Conservation (phyloP, 345 rosid genomes). For the Durio zibethinus region DNA sequence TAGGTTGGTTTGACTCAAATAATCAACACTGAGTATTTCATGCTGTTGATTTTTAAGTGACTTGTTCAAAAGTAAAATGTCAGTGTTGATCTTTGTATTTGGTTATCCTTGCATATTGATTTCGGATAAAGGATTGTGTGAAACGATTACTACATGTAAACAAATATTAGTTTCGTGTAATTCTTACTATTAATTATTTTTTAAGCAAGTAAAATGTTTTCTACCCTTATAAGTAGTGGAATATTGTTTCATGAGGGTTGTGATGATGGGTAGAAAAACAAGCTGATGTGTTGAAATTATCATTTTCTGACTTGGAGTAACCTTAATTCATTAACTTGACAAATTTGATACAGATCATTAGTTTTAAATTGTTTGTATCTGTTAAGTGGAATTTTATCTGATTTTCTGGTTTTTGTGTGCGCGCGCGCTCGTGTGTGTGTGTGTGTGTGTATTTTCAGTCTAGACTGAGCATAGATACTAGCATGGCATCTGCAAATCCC, state of each 20-base stretch:
- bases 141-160: not conserved
- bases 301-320: not conserved
- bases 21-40: not conserved
- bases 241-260: not conserved
- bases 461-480: constrained; percentile 9
- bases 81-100: not conserved
- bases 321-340: not conserved
- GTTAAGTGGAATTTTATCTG: not conserved
- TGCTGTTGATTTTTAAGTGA: not conserved
- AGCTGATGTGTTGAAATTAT: not conserved
- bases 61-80: not conserved
- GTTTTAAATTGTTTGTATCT: not conserved
- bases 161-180: not conserved
- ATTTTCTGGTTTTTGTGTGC: not conserved
- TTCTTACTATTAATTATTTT: not conserved
- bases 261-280: not conserved
- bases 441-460: not conserved
- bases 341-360: not conserved
- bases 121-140: not conserved
- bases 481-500: constrained; percentile 54
- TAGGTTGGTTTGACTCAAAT: not conserved
- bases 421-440: no score
- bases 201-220: not conserved
- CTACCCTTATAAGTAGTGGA: not conserved
- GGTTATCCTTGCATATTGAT: not conserved